Evolutionary conservation across 352 stramenopile genomes (phyloP), one percentile per base, ranked within the genome.

Genomic region (Globisporangium acanthophoron): DNA sequence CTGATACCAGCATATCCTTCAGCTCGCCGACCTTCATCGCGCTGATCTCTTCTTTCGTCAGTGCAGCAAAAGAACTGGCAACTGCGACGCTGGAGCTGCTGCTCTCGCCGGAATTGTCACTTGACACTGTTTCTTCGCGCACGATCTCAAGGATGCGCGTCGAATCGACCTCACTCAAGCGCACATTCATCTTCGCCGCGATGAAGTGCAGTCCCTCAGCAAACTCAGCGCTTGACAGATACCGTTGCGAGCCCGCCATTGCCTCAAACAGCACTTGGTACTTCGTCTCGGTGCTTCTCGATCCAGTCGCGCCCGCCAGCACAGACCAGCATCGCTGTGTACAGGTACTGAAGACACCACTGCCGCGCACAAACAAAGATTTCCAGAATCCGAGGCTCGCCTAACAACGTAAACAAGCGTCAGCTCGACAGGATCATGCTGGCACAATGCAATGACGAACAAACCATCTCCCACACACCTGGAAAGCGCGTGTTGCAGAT

Each of bases 381-480:
- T 69, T 71, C 78, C 78, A 88, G 55, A 88, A 87, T 1, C 74
- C 74, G 18, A 88, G 61, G 24, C 54, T 60, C 57, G 46, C n/a
- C 75, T 87, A 20, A 57, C 11, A 44, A 27, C 20, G 43, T 31
- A 62, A 46, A 4, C 21, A 24, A 13, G 54, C 54, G 50, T 39
- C 31, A 33, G 49, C 9, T 29, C 8, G 4, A 2, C 24, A 27
- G 24, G 24, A 16, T 15, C 29, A 27, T 2, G 4, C 1, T 18
- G 2, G n/a, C 16, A 15, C 33, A 39, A 9, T 39, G 13, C 5
- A 8, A 6, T 29, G 52, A 33, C 16, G 24, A 13, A 45, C 39
- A 31, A 39, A 16, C 33, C 3, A 20, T 15, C 21, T 20, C 8
- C 18, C n/a, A 31, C 20, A 18, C 64, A 92, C 85, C 82, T 92